Base-by-base conservation (phyloP, 106 monocot species). In the Phalaenopsis aphrodite region DNA sequence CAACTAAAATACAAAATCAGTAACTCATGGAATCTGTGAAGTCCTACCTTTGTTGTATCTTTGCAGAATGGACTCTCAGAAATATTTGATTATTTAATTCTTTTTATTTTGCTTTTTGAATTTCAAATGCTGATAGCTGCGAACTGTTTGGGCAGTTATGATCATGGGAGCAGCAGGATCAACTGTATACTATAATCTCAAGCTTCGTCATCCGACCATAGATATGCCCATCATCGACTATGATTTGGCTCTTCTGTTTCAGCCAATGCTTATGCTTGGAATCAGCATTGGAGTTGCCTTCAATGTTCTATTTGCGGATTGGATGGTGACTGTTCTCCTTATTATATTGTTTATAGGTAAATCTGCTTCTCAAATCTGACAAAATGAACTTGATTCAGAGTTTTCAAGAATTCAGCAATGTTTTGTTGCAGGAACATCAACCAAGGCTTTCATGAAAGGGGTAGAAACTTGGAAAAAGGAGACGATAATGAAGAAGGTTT, bases 401-500 rank as follows among this genome's bases (percentile, higher is more conserved):
- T 58, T 78, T 16, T 55, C 17, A 12, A 48, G 10, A 81, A 42
- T 56, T 81, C 81, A 73, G 71, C n/a, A 16, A 21, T 42, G 5
- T 21, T 81, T 21, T 73, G 18, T 57, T 57, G 43, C 39, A 90
- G 90, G 79, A 15, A 90, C 90, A 55, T 90, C 90, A 19, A 85
- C 71, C 55, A 90, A 90, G 80, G 85, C 90, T 55, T 90, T 90
- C 79, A 65, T 90, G 72, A 90, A 81, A 79, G 90, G 90, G 8
- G 69, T 87, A 3, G 90, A 90, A 41, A 87, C 90, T 65, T 90
- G 90, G 90, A 90, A 90, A 83, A 90, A 90, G 80, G 90, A 90
- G 57, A 87, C 90, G 5, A 42, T 90, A 18, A 42, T 79, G 15
- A 90, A 85, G 57, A 90, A 87, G 84, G 90, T 90, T 79, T 58